Conservation (phyloP, 1,284 basidiomycete species). For the Moesziomyces sp. region DNA sequence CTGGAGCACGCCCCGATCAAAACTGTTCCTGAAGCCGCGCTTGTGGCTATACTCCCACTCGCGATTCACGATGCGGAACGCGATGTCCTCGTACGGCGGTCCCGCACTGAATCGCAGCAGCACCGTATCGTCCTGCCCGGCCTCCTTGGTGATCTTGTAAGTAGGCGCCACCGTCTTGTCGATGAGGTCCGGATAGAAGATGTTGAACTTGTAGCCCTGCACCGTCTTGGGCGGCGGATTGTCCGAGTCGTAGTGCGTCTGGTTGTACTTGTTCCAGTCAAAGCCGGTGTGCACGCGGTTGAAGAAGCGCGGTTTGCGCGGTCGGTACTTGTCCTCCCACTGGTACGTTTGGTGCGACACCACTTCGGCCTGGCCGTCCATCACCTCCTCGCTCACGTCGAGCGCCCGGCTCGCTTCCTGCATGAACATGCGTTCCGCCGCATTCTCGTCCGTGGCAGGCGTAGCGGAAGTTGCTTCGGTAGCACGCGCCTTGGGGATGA, state of each 20-base stretch:
- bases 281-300: constrained; percentile 99
- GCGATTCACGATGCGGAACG: constrained; percentile 94
- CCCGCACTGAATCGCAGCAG: constrained; percentile 93
- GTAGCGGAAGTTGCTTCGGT: constrained; percentile 4
- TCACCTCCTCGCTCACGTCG: constrained; percentile 93
- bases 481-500: constrained; percentile 45
- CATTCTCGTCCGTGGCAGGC: constrained; percentile 6
- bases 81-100: constrained; percentile 98
- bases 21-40: constrained; percentile 72
- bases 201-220: constrained; percentile 94
- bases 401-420: constrained; percentile 78
- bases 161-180: constrained; percentile 96
- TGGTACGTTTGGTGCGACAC: constrained; percentile 79
- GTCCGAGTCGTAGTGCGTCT: constrained; percentile 67
- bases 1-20: constrained; percentile 72
- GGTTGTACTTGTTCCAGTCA: constrained; percentile 90
- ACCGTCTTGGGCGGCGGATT: constrained; percentile 67
- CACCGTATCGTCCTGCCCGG: constrained; percentile 92
- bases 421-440: constrained; percentile 52
- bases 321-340: constrained; percentile 98
- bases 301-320: constrained; percentile 98
- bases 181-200: constrained; percentile 94
- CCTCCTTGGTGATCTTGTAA: constrained; percentile 82
- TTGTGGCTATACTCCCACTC: constrained; percentile 99
- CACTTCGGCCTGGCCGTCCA: constrained; percentile 84